Conservation (phyloP, 257 asterid genomes). For the Jacaranda copaia region DNA sequence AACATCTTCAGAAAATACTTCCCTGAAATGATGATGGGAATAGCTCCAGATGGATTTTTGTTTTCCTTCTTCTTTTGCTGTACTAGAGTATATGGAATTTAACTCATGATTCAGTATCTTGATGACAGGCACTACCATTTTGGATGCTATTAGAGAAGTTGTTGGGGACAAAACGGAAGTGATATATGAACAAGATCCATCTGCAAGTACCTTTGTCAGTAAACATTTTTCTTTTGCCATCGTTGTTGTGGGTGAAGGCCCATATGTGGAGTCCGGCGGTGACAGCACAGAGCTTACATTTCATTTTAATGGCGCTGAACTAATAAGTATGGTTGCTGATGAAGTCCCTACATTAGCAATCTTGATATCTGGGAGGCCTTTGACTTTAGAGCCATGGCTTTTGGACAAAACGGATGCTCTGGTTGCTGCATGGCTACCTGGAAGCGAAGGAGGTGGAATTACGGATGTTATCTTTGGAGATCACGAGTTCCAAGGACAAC, state of each 20-base stretch:
- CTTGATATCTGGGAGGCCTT: conserved; percentile 81
- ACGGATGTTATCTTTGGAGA: conserved; percentile 83
- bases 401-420: conserved; percentile 71
- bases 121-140: conserved; percentile 69
- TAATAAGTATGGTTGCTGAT: conserved; percentile 55
- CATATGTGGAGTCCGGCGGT: conserved; percentile 78
- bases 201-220: conserved; percentile 45
- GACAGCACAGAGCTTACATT: conserved; percentile 69
- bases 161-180: conserved; percentile 65
- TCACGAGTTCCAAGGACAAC: conserved; percentile 71
- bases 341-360: conserved; percentile 65
- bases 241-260: conserved; percentile 81
- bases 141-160: conserved; percentile 75
- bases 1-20: neutral
- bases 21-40: neutral
- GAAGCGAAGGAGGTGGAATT: conserved; percentile 79
- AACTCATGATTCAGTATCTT: neutral
- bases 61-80: neutral
- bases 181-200: conserved; percentile 65
- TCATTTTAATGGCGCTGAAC: conserved; percentile 64
- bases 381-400: conserved; percentile 58
- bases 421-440: conserved; percentile 91
- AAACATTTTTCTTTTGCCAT: conserved; percentile 68
- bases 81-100: neutral
- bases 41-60: neutral